Percentiles rank a stretch among this genome's conserved stretches.
These are phyloP conservation scores for Endoconidiophora polonica DNA, from an alignment of 2,329 filamentous ascomycete genomes.

Conservation along the genomic window DNA sequence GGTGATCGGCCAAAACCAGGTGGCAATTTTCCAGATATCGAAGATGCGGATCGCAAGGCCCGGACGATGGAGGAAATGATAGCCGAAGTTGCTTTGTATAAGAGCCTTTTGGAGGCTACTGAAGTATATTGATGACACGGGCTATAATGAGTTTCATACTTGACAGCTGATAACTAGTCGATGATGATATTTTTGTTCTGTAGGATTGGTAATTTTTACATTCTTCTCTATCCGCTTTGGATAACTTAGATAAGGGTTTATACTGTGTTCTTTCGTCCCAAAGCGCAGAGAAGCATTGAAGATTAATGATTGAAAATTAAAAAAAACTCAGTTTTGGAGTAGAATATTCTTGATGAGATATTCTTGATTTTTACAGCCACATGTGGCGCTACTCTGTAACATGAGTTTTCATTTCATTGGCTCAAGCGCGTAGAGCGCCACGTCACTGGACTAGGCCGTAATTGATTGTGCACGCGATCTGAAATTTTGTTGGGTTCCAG, in stretches of 20 bases:
- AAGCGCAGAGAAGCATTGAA: no score
- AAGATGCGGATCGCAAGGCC: slow-evolving; percentile 51
- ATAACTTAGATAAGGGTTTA: no score
- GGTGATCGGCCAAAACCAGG: slow-evolving; percentile 30
- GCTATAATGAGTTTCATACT: no score
- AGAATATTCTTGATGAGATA: no score
- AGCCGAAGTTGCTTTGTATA: slow-evolving; percentile 55
- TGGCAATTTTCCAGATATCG: slow-evolving; percentile 49
- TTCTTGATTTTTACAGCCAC: not conserved
- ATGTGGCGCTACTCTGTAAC: not conserved
- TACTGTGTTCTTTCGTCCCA: no score
- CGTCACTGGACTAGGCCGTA: not conserved
- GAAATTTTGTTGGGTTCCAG: no score
- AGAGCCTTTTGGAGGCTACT: slow-evolving; percentile 25
- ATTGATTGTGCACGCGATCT: no score
- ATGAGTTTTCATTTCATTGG: slow-evolving; percentile 3
- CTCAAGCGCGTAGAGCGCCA: not conserved
- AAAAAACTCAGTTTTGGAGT: not conserved
- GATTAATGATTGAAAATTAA: no score
- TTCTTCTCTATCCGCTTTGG: no score
- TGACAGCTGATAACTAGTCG: not conserved
- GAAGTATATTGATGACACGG: no score
- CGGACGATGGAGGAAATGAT: slow-evolving; percentile 62
- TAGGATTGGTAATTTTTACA: no score
- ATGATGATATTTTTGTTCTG: no score